Percentiles rank a stretch among this genome's conserved stretches.
Conservation (phyloP, 2,329 filamentous ascomycete genomes). For the Stachybotrys chartarum region DNA sequence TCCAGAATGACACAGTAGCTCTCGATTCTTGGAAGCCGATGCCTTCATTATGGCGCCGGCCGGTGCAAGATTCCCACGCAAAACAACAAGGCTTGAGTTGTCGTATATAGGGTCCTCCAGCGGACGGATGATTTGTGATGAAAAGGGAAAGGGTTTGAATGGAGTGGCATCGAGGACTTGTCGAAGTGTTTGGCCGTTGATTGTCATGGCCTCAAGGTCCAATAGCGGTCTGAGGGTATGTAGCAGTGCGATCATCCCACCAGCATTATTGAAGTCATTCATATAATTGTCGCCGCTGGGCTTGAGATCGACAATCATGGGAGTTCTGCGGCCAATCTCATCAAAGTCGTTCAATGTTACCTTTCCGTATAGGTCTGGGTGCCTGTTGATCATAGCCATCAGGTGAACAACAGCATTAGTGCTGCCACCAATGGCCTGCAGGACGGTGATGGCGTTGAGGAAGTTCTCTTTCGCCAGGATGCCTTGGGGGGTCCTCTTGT, state of each 20-base stretch:
- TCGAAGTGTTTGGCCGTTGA: conserved; percentile 78
- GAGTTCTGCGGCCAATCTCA: conserved; percentile 68
- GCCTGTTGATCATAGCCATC: conserved; percentile 74
- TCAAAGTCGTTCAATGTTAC: conserved; percentile 76
- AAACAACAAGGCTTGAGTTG: conserved; percentile 72
- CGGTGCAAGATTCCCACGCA: conserved; percentile 77
- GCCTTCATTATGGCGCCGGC: conserved; percentile 85
- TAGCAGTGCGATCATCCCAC: conserved; percentile 72
- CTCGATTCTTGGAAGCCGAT: conserved; percentile 73
- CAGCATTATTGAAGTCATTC: conserved; percentile 79
- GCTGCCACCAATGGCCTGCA: conserved; percentile 78
- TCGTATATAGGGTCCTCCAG: conserved; percentile 60
- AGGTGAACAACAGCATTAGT: conserved; percentile 83
- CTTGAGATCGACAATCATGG: conserved; percentile 78
- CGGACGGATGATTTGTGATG: conserved; percentile 52
- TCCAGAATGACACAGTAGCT: conserved; percentile 36
- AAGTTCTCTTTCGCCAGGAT: conserved; percentile 70
- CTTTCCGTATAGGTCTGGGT: conserved; percentile 53
- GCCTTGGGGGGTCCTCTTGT: conserved; percentile 60
- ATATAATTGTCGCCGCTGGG: conserved; percentile 83
- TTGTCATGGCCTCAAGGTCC: conserved; percentile 67
- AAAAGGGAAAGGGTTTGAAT: conserved; percentile 38
- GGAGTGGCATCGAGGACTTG: conserved; percentile 69
- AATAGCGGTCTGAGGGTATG: conserved; percentile 71
- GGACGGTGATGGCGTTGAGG: conserved; percentile 78